Evolutionary conservation across 306 rosid genomes (phyloP), one percentile per base, ranked within the genome.

Genomic region (Prinsepia uniflora): DNA sequence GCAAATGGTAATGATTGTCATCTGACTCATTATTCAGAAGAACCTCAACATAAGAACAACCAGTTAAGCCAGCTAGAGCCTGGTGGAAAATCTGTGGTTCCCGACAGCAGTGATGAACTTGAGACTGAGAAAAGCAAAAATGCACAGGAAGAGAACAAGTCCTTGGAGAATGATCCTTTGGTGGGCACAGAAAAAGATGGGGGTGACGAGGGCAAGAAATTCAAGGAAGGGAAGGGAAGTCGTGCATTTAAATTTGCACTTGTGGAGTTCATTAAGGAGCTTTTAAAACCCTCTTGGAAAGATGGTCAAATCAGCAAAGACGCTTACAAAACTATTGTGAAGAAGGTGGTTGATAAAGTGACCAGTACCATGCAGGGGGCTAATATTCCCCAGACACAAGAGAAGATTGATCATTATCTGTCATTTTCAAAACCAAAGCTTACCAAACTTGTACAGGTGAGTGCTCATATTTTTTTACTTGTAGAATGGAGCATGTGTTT

Each of bases 271-370:
- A 79, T 91, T 56, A 94, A 94, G 85, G 99, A 94, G 85, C 89
- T 94, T 80, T 65, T 94, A 66, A 91, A 94, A 81, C 96, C 97
- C 39, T 69, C 96, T 40, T 94, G 99, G 99, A 94, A 89, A 81
- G 96, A 87, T 22, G 99, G 97, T 68, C 86, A 87, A 73, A 84
- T 91, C 74, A 80, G 74, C 81, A 94, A 91, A 80, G 97, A 94
- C 71, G 90, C 83, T 77, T 91, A 94, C 85, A 94, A 94, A 79
- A 77, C 88, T 45, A 87, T 94, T 65, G 97, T 94, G 81, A 91
- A 94, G 92, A 94, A 91, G 75, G 97, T 89, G 71, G 87, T 91
- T 41, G 99, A 91, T 77, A 94, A 94, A 87, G 99, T 94, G 72
- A 86, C 90, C 8, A 67, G 84, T 50, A 68, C 96, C 14, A 53